Evolutionary conservation across 768 basidiomycete species (phyloP).

Genomic region (Mycena crocata): DNA sequence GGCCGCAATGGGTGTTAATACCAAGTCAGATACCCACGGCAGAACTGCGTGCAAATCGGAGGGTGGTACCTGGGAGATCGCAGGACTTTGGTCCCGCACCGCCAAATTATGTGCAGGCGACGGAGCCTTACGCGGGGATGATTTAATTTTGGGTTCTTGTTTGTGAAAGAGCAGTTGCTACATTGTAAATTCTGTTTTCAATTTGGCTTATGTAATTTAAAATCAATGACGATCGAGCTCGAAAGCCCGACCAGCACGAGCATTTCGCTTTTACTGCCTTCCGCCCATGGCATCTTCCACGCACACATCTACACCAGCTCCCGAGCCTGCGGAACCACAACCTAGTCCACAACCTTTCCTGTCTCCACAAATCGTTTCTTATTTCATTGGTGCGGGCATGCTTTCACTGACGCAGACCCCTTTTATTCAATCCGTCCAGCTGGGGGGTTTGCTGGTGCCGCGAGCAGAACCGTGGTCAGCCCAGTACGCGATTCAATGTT

Average conservation of each 20-base stretch:
- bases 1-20: not conserved
- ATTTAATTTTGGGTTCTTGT: not conserved
- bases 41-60: constrained; percentile 30
- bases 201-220: too few relatives aligned
- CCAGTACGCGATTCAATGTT: constrained; percentile 96
- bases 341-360: constrained; percentile 26
- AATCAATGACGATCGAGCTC: not conserved
- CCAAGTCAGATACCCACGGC: constrained; percentile 20
- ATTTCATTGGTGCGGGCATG: constrained; percentile 50
- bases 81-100: constrained; percentile 38
- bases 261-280: not conserved
- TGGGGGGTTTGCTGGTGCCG: constrained; percentile 70
- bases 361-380: constrained; percentile 51
- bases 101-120: constrained; percentile 36
- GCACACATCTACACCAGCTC: constrained; percentile 16
- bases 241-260: not conserved
- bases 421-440: constrained; percentile 43
- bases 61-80: constrained; percentile 33
- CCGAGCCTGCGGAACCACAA: constrained; percentile 24
- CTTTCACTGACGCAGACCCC: constrained; percentile 2
- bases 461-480: constrained; percentile 91
- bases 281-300: constrained; percentile 23
- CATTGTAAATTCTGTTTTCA: too few relatives aligned
- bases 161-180: too few relatives aligned
- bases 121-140: constrained; percentile 24